Base-by-base conservation (phyloP, 176 grass and related monocot genomes). In the Saccharum spontaneum region DNA sequence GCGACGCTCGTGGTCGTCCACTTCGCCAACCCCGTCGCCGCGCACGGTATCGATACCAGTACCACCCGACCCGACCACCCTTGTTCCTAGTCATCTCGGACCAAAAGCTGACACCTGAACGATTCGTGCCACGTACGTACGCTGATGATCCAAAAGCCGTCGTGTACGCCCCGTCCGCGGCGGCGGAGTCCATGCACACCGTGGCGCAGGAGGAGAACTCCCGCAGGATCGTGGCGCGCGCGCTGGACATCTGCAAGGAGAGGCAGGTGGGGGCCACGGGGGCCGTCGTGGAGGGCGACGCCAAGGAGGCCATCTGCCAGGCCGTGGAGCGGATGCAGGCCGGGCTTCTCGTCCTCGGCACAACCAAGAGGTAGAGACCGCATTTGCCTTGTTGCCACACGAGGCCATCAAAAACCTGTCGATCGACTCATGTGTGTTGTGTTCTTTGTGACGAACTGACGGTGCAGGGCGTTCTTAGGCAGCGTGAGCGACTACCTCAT, bases 401-500 rank as follows among this genome's bases (percentile, higher is more conserved):
- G 36, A n/a, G 3, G 36, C 36, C 0, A 17, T 6, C 7, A 15
- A 14, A 4, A 54, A 36, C 8, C 69, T n/a, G 7, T 10, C 13
- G 18, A 26, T 28, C 7, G 0, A 60, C 33, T 38, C 20, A 37
- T 67, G 0, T n/a, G n/a, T n/a, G n/a, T n/a, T 63, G 0, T 65
- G 15, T 39, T 66, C 1, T 20, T 2, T 1, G 13, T 68, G 30
- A 4, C 4, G 63, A 23, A 7, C 4, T 67, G 46, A 63, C 33
- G 33, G 3, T 18, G 81, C 83, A 97, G 92, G 90, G 85, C 90
- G 74, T 84, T 94, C 16, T 64, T 97, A 23, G 94, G 94, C 87
- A 97, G 94, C 79, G 94, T 94, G 15, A 97, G 94, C 80, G 87
- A 94, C 79, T 94, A 94, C 76, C 84, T 91, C 31, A 81, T 80